Conservation (phyloP, 306 rosid species). For the Canavalia ensiformis region DNA sequence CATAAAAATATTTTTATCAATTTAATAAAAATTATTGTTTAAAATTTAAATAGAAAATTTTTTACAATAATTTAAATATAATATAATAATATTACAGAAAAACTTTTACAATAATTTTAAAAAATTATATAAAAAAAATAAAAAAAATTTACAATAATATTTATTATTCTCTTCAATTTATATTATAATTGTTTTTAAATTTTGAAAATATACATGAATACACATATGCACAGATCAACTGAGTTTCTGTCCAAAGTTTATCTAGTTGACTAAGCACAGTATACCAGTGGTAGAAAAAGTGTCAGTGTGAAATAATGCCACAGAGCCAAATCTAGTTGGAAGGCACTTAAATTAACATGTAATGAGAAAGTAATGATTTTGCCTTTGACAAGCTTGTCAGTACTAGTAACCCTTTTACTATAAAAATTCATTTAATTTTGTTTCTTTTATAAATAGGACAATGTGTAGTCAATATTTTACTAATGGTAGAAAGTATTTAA, state of each 20-base stretch:
- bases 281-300: neutral
- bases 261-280: neutral
- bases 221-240: neutral
- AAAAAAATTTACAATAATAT: too few species aligned
- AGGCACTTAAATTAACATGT: slow-evolving; percentile 20
- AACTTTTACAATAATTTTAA: too few species aligned
- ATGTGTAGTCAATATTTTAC: neutral
- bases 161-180: too few species aligned
- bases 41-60: too few species aligned
- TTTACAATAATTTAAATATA: too few species aligned
- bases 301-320: neutral
- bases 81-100: too few species aligned
- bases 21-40: too few species aligned
- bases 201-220: too few species aligned
- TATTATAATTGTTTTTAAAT: too few species aligned
- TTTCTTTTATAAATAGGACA: neutral
- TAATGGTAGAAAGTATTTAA: neutral
- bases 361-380: neutral
- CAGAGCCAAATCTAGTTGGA: slow-evolving; percentile 31
- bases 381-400: neutral
- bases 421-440: neutral
- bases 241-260: neutral
- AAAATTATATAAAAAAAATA: too few species aligned
- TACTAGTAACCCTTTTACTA: neutral
- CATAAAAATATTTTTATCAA: too few species aligned